These are phyloP conservation scores for Paecilomyces sp. DNA, from an alignment of 2,329 filamentous ascomycete species.

Conservation along the genomic window DNA sequence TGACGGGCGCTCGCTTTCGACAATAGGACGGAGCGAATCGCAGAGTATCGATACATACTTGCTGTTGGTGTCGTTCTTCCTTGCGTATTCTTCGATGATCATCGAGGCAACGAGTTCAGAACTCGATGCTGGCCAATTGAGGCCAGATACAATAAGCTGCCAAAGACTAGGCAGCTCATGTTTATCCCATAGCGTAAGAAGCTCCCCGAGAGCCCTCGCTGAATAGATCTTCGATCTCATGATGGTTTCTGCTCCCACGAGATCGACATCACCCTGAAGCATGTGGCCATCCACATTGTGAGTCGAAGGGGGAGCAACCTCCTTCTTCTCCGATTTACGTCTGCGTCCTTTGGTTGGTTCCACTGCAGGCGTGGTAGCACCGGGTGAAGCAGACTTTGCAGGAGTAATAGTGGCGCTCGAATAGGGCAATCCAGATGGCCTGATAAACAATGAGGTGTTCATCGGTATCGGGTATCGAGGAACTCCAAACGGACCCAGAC, in stretches of 20 bases:
- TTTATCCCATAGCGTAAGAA: slow-evolving; percentile 70
- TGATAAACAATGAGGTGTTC: slow-evolving; percentile 82
- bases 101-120: slow-evolving; percentile 79
- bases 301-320: slow-evolving; percentile 60
- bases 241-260: slow-evolving; percentile 83
- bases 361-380: slow-evolving; percentile 38
- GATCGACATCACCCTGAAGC: slow-evolving; percentile 92
- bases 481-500: slow-evolving; percentile 86
- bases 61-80: slow-evolving; percentile 32
- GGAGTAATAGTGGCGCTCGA: slow-evolving; percentile 36
- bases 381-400: slow-evolving; percentile 32
- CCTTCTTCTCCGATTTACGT: slow-evolving; percentile 76
- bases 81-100: slow-evolving; percentile 82
- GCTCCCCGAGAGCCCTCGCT: slow-evolving; percentile 74
- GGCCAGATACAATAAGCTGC: slow-evolving; percentile 61
- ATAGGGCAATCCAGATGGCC: slow-evolving; percentile 84
- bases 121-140: slow-evolving; percentile 70
- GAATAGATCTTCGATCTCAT: slow-evolving; percentile 84
- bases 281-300: slow-evolving; percentile 98
- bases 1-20: slow-evolving; percentile 72
- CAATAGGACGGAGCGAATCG: slow-evolving; percentile 60
- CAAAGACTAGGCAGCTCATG: slow-evolving; percentile 44
- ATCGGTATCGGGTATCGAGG: slow-evolving; percentile 86
- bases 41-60: slow-evolving; percentile 36
- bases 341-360: slow-evolving; percentile 67